phyloP scores from a whole-genome alignment of 148 eudicot genomes.

The Cornus florida region DNA sequence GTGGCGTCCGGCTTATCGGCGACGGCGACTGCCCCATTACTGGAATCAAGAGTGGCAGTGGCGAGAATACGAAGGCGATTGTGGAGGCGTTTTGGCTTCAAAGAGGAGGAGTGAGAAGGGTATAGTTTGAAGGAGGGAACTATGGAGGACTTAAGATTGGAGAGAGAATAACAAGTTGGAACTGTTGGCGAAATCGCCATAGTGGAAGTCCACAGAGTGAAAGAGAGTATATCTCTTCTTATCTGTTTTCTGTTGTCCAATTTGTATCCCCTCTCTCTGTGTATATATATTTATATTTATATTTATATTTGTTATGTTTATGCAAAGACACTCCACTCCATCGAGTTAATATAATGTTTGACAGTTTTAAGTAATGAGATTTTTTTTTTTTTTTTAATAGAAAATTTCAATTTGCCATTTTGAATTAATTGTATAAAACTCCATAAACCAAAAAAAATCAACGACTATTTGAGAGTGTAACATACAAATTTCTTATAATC shows the following conservation, averaged over 20 bases:
- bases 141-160: slow-evolving; percentile 16
- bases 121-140: slow-evolving; percentile 5
- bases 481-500: too few species aligned
- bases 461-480: too few species aligned
- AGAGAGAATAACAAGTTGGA: slow-evolving; percentile 14
- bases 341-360: too few species aligned
- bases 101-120: neutral
- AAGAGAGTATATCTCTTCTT: neutral
- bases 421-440: too few species aligned
- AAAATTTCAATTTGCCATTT: too few species aligned
- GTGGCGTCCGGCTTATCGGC: slow-evolving; percentile 14
- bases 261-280: too few species aligned
- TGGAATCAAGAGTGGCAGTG: slow-evolving; percentile 59
- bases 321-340: too few species aligned
- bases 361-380: too few species aligned
- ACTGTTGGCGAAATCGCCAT: slow-evolving; percentile 20
- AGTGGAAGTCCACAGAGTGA: neutral
- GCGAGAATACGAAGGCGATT: slow-evolving; percentile 40
- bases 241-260: neutral
- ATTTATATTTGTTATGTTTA: too few species aligned
- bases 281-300: too few species aligned
- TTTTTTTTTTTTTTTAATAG: too few species aligned
- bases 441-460: too few species aligned
- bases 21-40: slow-evolving; percentile 64
- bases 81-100: slow-evolving; percentile 21